Conservation (phyloP, 2,329 filamentous ascomycete genomes). For the Penicillium sp. region DNA sequence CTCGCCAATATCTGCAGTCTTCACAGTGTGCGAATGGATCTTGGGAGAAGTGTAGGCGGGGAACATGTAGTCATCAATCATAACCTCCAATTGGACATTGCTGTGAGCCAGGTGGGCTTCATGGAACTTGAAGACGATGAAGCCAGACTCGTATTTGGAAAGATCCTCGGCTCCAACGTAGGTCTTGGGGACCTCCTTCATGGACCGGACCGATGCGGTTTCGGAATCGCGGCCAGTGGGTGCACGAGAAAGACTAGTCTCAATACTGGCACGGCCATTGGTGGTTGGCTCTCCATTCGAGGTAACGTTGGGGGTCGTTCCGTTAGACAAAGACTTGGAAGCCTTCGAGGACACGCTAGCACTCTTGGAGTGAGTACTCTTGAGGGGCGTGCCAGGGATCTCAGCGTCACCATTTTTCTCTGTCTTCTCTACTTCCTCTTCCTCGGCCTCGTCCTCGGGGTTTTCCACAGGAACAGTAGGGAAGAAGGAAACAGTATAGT, state of each 20-base stretch:
- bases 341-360: conserved; percentile 32
- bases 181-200: conserved; percentile 69
- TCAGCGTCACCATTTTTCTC: conserved; percentile 21
- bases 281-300: conserved; percentile 42
- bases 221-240: conserved; percentile 48
- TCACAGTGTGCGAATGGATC: conserved; percentile 66
- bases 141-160: conserved; percentile 78
- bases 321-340: conserved; percentile 17
- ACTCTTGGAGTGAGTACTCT: conserved; percentile 33
- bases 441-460: conserved; percentile 67
- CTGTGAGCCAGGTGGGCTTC: conserved; percentile 79
- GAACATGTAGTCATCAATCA: conserved; percentile 94
- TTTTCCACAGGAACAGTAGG: conserved; percentile 85
- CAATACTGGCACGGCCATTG: conserved; percentile 33
- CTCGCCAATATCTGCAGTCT: conserved; percentile 90
- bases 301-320: conserved; percentile 27
- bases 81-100: conserved; percentile 77
- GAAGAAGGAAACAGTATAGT: conserved; percentile 85
- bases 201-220: conserved; percentile 44
- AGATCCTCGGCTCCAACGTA: conserved; percentile 78
- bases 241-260: conserved; percentile 36
- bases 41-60: conserved; percentile 81
- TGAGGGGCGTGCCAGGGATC: conserved; percentile 17
- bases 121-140: conserved; percentile 91
- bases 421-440: conserved; percentile 49